Evolutionary conservation across 2,329 filamentous ascomycete genomes (phyloP).

Genomic region (Botryotinia convoluta): DNA sequence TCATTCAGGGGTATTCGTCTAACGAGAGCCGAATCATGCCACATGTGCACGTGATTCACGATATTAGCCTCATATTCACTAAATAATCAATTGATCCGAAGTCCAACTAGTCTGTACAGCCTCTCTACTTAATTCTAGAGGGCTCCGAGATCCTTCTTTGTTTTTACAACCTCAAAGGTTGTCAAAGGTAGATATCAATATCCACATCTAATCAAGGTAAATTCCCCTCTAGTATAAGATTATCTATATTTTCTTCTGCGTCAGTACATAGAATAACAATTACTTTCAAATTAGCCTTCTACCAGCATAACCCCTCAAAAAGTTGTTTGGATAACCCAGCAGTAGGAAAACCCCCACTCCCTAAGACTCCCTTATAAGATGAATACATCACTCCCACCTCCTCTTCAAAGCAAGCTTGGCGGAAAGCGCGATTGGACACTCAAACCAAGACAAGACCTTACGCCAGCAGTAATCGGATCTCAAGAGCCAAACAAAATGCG

Average conservation of each 20-base stretch:
- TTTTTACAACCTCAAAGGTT: no score
- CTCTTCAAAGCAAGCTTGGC: not conserved
- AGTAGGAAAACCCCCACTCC: fast-evolving
- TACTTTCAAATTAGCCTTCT: no score
- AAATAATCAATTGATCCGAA: not conserved
- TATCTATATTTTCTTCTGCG: not conserved
- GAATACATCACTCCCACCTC: not conserved
- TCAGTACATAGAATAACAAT: not conserved
- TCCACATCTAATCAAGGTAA: not conserved
- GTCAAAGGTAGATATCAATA: not conserved
- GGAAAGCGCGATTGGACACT: not conserved
- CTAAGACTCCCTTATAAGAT: not conserved
- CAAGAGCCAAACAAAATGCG: not conserved
- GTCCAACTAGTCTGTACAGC: not conserved
- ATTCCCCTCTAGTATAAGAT: no score
- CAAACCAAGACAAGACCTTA: not conserved
- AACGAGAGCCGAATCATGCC: not conserved
- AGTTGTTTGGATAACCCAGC: fast-evolving
- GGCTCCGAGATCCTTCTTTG: no score
- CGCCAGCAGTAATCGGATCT: not conserved
- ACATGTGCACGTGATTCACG: not conserved
- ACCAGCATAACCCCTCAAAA: not conserved
- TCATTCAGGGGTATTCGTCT: slow-evolving; percentile 1
- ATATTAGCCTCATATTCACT: not conserved
- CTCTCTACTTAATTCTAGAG: not conserved